Percentiles rank a stretch among this genome's conserved stretches.
These are phyloP conservation scores for Paxillus involutus DNA, from an alignment of 768 basidiomycete genomes.

Conservation along the genomic window DNA sequence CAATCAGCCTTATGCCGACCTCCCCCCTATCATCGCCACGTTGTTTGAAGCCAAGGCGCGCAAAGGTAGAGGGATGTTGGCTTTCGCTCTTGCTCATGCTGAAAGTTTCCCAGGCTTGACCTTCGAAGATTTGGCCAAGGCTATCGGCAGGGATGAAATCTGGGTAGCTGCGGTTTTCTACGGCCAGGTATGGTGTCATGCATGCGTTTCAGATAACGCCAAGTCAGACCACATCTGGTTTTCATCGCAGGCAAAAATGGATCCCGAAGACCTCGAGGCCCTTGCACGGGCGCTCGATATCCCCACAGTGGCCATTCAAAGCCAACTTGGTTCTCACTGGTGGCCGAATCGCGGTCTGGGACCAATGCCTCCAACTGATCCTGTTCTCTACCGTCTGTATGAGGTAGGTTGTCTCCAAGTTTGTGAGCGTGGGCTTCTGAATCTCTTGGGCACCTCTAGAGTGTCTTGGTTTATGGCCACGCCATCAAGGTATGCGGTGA, in stretches of 20 bases:
- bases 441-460: conserved; percentile 33
- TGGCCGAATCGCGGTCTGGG: conserved; percentile 72
- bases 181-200: conserved; percentile 54
- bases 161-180: conserved; percentile 85
- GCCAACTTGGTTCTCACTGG: conserved; percentile 62
- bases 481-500: conserved; percentile 63
- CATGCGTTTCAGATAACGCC: neutral
- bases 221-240: neutral
- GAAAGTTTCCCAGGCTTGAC: conserved; percentile 47
- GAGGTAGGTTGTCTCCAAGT: conserved; percentile 46
- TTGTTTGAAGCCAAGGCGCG: conserved; percentile 68
- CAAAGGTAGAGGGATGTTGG: conserved; percentile 44
- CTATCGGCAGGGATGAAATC: conserved; percentile 71
- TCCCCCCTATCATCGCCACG: conserved; percentile 48
- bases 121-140: conserved; percentile 67
- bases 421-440: neutral
- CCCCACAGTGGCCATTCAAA: conserved; percentile 35
- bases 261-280: conserved; percentile 53
- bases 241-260: conserved; percentile 61
- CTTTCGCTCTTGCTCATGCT: neutral
- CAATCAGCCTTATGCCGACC: conserved; percentile 45
- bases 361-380: conserved; percentile 73
- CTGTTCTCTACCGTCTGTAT: conserved; percentile 78
- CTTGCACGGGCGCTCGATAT: conserved; percentile 54
- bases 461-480: conserved; percentile 74